Evolutionary conservation across 305 asterid genomes (phyloP), one percentile per base, ranked within the genome.

Genomic region (Fraxinus velutina): DNA sequence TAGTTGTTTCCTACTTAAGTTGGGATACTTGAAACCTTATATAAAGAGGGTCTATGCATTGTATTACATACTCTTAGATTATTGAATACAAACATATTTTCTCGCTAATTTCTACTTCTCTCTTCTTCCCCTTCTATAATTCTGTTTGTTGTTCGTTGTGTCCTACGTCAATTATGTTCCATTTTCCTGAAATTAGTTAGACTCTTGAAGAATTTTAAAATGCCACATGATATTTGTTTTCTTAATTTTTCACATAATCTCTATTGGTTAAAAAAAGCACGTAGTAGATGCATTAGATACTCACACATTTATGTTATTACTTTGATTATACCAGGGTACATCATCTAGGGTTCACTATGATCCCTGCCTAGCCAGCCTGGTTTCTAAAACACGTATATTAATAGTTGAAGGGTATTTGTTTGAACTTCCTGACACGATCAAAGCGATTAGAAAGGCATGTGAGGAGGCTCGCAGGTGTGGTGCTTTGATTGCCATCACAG

Each of bases 401-500:
- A 88, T 92, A 39, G 92, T 95, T 47, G 99, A 95, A 88, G 99
- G 99, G 78, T 95, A 95, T 87, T 85, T 95, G 82, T 94, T 95
- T 86, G 99, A 95, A 88, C 89, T 95, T 83, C 97, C 97, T 21
- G 97, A 94, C 89, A 95, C 98, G 42, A 93, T 95, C 78, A 89
- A 86, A 89, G 91, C 98, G 44, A 95, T 95, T 83, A 86, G 89
- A 13, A 87, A 85, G 94, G 97, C 96, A 12, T 95, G 99, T 39
- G 89, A 92, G 89, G 93, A 92, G 87, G 99, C 99, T 74, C 96
- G 89, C 80, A 89, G 87, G 83, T 84, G 89, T 60, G 98, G 99
- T 80, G 94, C 99, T 87, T 88, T 95, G 79, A 93, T 95, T 86
- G 99, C 99, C 84, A 90, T 95, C 82, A 91, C 99, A n/a, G 99